A percentile compares a stretch with the other conserved stretches of the same genome.
Evolutionary conservation across 352 stramenopile species (phyloP).

Genomic region (Pythium angustatum): DNA sequence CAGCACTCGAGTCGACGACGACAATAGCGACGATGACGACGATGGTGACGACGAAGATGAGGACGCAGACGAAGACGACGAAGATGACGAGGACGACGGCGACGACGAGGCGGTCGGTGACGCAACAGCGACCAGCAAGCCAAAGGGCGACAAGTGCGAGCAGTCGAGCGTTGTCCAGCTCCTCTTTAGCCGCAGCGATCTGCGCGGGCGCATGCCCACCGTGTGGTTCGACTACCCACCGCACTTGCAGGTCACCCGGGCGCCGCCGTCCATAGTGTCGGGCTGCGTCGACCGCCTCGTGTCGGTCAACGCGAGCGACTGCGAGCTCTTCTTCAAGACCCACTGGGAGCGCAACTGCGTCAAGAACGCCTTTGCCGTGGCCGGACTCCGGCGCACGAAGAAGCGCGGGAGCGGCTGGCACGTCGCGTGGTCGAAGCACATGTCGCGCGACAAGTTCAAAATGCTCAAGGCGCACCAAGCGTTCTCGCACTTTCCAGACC

Average conservation of each 20-base stretch:
- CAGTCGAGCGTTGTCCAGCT: conserved; percentile 48
- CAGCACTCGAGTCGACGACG: not conserved
- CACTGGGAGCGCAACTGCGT: conserved; percentile 93
- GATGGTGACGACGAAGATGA: conserved; percentile 52
- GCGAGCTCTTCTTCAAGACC: conserved; percentile 71
- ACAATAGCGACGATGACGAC: conserved; percentile 12
- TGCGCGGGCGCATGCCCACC: conserved; percentile 49
- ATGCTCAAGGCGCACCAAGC: conserved; percentile 57
- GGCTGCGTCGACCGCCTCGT: conserved; percentile 30
- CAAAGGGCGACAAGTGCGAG: conserved; percentile 38
- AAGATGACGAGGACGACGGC: conserved; percentile 34
- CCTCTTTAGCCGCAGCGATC: conserved; percentile 52
- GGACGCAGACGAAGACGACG: conserved; percentile 43
- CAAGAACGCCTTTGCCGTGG: conserved; percentile 88
- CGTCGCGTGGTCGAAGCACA: conserved; percentile 73
- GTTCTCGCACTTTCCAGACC: conserved; percentile 90
- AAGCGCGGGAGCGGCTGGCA: conserved; percentile 63
- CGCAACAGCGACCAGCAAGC: conserved; percentile 11
- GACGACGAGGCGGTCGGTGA: conserved; percentile 5
- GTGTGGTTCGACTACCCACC: conserved; percentile 91
- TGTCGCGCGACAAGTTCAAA: conserved; percentile 61
- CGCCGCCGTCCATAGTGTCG: conserved; percentile 15
- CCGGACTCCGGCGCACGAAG: conserved; percentile 64
- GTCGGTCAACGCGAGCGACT: conserved; percentile 40
- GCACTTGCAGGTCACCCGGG: conserved; percentile 54